phyloP scores from a whole-genome alignment of 1,284 basidiomycete species.

The Chalciporus sp. region DNA sequence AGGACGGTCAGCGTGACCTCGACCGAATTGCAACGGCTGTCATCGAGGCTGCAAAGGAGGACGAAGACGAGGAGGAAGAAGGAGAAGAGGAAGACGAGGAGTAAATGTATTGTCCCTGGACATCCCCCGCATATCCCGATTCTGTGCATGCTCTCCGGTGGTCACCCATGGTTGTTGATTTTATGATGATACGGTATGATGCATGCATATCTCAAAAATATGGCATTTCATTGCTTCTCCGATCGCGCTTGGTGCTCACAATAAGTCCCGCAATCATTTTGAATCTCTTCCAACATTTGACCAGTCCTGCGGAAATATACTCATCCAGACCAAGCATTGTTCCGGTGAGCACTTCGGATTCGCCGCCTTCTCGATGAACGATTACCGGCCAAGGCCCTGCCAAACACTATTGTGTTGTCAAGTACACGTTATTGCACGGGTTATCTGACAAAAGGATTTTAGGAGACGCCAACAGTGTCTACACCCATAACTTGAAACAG shows the following conservation, averaged over 20 bases:
- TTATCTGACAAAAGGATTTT: not conserved
- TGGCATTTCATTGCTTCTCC: constrained; percentile 18
- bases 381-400: no score
- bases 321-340: not conserved
- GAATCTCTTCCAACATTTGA: not conserved
- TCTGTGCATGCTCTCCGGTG: constrained; percentile 25
- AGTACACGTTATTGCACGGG: no score
- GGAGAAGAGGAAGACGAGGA: constrained; percentile 67
- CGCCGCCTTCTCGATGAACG: no score
- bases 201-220: constrained; percentile 43
- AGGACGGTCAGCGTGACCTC: constrained; percentile 97
- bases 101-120: constrained; percentile 39
- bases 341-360: no score
- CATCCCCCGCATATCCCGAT: constrained; percentile 22
- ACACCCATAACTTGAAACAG: no score
- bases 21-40: constrained; percentile 99
- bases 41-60: constrained; percentile 84
- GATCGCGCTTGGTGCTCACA: constrained; percentile 2
- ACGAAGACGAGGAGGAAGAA: constrained; percentile 86
- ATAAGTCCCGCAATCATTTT: not conserved
- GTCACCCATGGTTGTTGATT: constrained; percentile 34
- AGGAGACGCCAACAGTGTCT: no score
- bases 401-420: no score
- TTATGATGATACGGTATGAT: constrained; percentile 43
- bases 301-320: not conserved